Percentiles rank a stretch among this genome's conserved stretches.
Evolutionary conservation across 768 basidiomycete genomes (phyloP).

Genomic region (Boletus vinaceobasis): DNA sequence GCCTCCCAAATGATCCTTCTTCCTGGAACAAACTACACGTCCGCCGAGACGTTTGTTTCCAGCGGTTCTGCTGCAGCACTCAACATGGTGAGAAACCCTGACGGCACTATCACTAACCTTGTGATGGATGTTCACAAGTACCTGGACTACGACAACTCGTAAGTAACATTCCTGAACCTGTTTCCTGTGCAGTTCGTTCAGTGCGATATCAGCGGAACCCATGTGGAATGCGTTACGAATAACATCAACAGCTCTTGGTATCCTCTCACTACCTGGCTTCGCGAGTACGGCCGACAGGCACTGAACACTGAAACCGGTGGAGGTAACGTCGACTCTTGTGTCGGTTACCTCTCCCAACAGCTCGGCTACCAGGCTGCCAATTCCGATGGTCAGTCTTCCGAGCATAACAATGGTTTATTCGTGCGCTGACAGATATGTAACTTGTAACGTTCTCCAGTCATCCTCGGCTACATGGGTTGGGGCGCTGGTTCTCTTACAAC

Average conservation of each 20-base stretch:
- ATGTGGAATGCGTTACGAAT: conserved; percentile 50
- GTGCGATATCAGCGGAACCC: conserved; percentile 31
- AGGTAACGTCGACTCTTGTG: conserved; percentile 48
- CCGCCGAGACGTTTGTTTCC: conserved; percentile 48
- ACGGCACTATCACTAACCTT: conserved; percentile 43
- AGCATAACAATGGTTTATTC: not conserved
- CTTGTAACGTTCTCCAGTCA: conserved; percentile 28
- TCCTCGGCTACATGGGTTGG: conserved; percentile 58
- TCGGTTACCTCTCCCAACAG: conserved; percentile 43
- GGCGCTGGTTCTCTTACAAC: conserved; percentile 53
- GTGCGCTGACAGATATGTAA: not conserved
- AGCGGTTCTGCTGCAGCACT: conserved; percentile 51
- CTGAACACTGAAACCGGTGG: conserved; percentile 63
- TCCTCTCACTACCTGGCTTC: conserved; percentile 48
- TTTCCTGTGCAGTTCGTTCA: not conserved
- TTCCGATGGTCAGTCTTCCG: conserved; percentile 41
- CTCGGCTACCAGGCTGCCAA: conserved; percentile 44
- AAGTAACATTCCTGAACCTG: conserved; percentile 16
- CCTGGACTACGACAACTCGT: conserved; percentile 53
- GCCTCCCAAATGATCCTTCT: conserved; percentile 54
- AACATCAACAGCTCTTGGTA: conserved; percentile 47
- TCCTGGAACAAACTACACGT: conserved; percentile 57
- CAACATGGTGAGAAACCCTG: conserved; percentile 41
- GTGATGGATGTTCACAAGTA: conserved; percentile 66
- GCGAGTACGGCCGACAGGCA: conserved; percentile 48